Evolutionary conservation across 192 early-diverging fungal species (phyloP).

Genomic region (Phycomyces nitens): DNA sequence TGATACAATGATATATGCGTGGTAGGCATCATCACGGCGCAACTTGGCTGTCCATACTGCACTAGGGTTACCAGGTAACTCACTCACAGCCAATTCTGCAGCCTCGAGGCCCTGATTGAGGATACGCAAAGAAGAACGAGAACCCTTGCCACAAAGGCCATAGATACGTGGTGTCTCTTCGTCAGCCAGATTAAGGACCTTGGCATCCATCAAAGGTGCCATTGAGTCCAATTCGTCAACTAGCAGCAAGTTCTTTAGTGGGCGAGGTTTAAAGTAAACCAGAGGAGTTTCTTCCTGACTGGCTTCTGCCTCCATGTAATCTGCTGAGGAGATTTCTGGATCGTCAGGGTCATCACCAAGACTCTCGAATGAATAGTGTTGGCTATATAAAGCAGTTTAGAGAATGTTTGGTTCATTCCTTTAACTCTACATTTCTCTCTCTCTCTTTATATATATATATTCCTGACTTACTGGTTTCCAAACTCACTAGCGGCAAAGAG

Average conservation of each 20-base stretch:
- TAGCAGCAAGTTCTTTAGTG: slow-evolving; percentile 77
- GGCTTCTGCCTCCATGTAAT: slow-evolving; percentile 54
- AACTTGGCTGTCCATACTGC: slow-evolving; percentile 83
- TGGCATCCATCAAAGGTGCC: slow-evolving; percentile 77
- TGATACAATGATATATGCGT: slow-evolving; percentile 88
- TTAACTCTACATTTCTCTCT: too few relatives aligned
- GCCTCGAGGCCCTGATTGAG: slow-evolving; percentile 91
- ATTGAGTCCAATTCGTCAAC: slow-evolving; percentile 90
- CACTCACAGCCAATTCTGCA: slow-evolving; percentile 86
- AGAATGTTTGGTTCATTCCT: background rate
- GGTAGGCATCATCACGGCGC: slow-evolving; percentile 48
- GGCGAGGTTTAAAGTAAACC: slow-evolving; percentile 69
- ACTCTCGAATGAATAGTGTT: slow-evolving; percentile 90
- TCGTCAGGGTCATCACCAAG: slow-evolving; percentile 90
- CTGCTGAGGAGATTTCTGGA: slow-evolving; percentile 67
- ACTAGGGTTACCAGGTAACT: slow-evolving; percentile 89
- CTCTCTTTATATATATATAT: background rate
- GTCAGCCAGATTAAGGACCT: slow-evolving; percentile 82
- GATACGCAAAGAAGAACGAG: slow-evolving; percentile 79
- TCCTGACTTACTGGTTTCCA: slow-evolving; percentile 79
- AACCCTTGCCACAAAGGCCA: slow-evolving; percentile 79
- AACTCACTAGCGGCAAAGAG: slow-evolving; percentile 90
- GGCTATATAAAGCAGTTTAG: slow-evolving; percentile 41
- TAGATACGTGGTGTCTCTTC: slow-evolving; percentile 97
- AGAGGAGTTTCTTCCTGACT: slow-evolving; percentile 47